Base-by-base conservation (phyloP, 78 protist genomes). In the Dictyostelium citrinum region DNA sequence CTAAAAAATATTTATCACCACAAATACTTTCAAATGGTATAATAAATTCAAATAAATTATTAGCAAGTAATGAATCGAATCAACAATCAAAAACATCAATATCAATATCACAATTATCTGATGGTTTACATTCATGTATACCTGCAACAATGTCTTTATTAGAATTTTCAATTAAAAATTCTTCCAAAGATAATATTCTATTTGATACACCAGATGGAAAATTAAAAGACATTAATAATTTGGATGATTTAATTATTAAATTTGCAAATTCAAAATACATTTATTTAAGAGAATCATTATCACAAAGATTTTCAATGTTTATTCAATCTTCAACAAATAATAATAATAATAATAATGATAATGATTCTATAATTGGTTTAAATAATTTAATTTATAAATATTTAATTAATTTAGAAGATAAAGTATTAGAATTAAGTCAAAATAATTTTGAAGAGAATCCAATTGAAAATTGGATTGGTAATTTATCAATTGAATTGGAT, bases 1-100 rank as follows among this genome's bases (percentile, higher is more conserved):
- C 49, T 22, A 88, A 68, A 67, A 61, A 22, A 31, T 37, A 88
- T 49, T 31, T 88, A 33, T 16, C 81, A 5, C 55, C 77, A 20
- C 6, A 31, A 7, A 67, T 88, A 29, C n/a, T 88, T 3, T 70
- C 76, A 24, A 88, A 76, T 45, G 93, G 93, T 68, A 7, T 88
- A 10, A 33, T 37, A 8, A 76, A 6, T 27, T 61, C 72, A 3
- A 51, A 31, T n/a, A 5, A 37, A 27, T 5, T 10, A 9, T 22
- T 64, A 22, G 17, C 22, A 0, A 10, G 72, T 27, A 27, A 27
- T n/a, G 17, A 7, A 24, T 9, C 14, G 24, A 24, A 22, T 20
- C 64, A 16, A 55, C 64, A 16, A 55, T 16, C 64, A 55, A 55
- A 55, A 55, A 43, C 90, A 10, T 10, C 81, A 12, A 12, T 80